Evolutionary conservation across 2,329 filamentous ascomycete species (phyloP).

Genomic region (Bipolaris sorokiniana): DNA sequence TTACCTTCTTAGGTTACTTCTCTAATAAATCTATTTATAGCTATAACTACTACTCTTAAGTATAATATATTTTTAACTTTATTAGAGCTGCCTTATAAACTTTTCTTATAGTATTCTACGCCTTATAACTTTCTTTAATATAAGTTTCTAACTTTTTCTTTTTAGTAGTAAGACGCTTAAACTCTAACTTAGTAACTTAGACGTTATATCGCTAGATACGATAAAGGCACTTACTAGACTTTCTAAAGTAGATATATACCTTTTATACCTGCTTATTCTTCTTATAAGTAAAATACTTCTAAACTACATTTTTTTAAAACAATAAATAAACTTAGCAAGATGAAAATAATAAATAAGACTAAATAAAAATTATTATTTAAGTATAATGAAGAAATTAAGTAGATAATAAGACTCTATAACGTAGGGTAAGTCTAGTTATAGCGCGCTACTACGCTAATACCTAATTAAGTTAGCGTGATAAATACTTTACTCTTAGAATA

Average conservation of each 20-base stretch:
- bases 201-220: not conserved
- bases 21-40: not conserved
- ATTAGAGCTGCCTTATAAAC: not conserved
- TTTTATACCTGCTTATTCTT: not conserved
- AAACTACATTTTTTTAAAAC: not conserved
- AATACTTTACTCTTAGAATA: no score
- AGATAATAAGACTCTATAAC: no score
- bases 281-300: not conserved
- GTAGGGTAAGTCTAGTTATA: no score
- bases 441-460: no score
- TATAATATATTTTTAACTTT: not conserved
- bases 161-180: not conserved
- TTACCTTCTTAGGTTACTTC: not conserved
- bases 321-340: not conserved
- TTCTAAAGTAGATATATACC: not conserved
- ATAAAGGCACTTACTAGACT: constrained; percentile 1
- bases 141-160: not conserved
- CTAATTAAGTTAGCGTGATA: no score
- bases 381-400: not conserved
- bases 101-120: not conserved
- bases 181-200: not conserved
- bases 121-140: not conserved
- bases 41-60: not conserved
- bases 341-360: not conserved
- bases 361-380: not conserved